phyloP scores from a whole-genome alignment of 352 stramenopile genomes.

The Poterioochromonas sp. region DNA sequence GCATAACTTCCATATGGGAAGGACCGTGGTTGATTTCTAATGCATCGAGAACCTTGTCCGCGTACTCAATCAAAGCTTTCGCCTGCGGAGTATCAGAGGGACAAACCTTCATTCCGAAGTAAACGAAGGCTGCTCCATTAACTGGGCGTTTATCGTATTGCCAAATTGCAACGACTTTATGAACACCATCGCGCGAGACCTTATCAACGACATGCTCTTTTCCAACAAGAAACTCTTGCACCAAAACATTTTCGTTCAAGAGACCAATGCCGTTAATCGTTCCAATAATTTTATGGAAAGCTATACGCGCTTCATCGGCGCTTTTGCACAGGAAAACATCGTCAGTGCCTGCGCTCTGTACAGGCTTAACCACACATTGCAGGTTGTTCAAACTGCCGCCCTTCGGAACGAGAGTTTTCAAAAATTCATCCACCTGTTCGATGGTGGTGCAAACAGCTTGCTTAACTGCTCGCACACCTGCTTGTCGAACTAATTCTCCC shows the following conservation, averaged over 20 bases:
- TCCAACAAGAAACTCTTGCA: slow-evolving; percentile 42
- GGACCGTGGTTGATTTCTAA: slow-evolving; percentile 67
- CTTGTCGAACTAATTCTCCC: slow-evolving; percentile 59
- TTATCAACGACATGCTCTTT: slow-evolving; percentile 80
- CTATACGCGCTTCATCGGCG: slow-evolving; percentile 59
- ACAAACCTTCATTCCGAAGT: slow-evolving; percentile 48
- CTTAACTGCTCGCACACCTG: slow-evolving; percentile 66
- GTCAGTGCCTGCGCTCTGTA: slow-evolving; percentile 44
- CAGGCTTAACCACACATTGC: not conserved
- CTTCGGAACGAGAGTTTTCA: slow-evolving; percentile 59
- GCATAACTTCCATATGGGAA: slow-evolving; percentile 69
- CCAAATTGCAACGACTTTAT: slow-evolving; percentile 82
- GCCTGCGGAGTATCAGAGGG: not conserved
- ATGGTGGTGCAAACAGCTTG: slow-evolving; percentile 69
- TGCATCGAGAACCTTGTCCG: slow-evolving; percentile 60
- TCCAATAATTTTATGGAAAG: slow-evolving; percentile 69
- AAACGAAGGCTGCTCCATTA: slow-evolving; percentile 56
- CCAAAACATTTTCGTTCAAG: slow-evolving; percentile 61
- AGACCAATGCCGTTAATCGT: slow-evolving; percentile 72
- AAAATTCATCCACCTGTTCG: slow-evolving; percentile 60
- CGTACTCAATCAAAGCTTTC: slow-evolving; percentile 40
- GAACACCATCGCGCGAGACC: slow-evolving; percentile 65
- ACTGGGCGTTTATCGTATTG: slow-evolving; percentile 82
- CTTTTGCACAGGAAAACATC: slow-evolving; percentile 68
- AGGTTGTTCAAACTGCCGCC: slow-evolving; percentile 59